Conservation (phyloP, 371 early-diverging fungal genomes). For the Conidiobolus incongruus region DNA sequence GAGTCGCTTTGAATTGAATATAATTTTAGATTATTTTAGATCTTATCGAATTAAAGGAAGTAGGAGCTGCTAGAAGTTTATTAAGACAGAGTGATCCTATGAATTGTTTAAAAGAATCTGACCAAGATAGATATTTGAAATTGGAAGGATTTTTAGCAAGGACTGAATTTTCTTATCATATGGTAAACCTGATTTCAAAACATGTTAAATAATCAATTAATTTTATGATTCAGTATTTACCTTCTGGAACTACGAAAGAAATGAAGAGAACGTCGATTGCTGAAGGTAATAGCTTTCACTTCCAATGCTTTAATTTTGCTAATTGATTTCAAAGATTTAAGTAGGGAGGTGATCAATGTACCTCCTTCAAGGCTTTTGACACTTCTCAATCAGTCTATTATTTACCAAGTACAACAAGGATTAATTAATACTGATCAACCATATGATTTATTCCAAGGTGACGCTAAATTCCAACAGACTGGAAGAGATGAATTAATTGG, state of each 20-base stretch:
- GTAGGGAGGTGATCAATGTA: slow-evolving; percentile 46
- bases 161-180: slow-evolving; percentile 29
- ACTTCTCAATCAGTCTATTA: slow-evolving; percentile 55
- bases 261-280: slow-evolving; percentile 49
- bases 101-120: slow-evolving; percentile 36
- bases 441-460: slow-evolving; percentile 55
- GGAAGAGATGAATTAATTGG: slow-evolving; percentile 48
- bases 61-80: slow-evolving; percentile 60
- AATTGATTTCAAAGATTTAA: slow-evolving; percentile 9
- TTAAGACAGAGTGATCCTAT: slow-evolving; percentile 73
- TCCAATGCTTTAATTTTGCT: background rate
- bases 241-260: slow-evolving; percentile 30
- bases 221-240: slow-evolving; percentile 4
- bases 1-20: background rate
- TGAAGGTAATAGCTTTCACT: slow-evolving; percentile 15
- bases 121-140: slow-evolving; percentile 57
- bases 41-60: slow-evolving; percentile 55
- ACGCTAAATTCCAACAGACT: slow-evolving; percentile 22
- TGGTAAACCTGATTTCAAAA: slow-evolving; percentile 9
- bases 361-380: slow-evolving; percentile 57
- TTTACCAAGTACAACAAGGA: slow-evolving; percentile 72
- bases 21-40: slow-evolving; percentile 49
- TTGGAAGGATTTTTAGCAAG: slow-evolving; percentile 52
- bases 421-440: slow-evolving; percentile 30
- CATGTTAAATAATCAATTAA: background rate